Conservation (phyloP, 2,329 filamentous ascomycete genomes). For the Emmonsiellopsis sp. region DNA sequence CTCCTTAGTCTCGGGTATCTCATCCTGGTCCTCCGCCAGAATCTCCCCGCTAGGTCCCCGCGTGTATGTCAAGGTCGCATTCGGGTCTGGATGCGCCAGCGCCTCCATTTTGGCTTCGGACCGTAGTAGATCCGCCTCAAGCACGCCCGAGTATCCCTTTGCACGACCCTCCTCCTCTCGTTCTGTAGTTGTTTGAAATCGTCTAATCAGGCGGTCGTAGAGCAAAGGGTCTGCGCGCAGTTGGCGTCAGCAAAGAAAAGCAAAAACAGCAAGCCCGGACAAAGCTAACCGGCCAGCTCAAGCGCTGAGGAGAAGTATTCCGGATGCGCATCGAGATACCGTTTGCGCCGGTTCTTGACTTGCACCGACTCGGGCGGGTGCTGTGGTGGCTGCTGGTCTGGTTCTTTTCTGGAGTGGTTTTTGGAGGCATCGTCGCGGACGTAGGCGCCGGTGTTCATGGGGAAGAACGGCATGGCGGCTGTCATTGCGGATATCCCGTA, state of each 20-base stretch:
- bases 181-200: slow-evolving; percentile 65
- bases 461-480: slow-evolving; percentile 28
- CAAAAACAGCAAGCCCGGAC: slow-evolving; percentile 11
- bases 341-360: slow-evolving; percentile 66
- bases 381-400: neutral
- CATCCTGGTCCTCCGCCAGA: slow-evolving; percentile 49
- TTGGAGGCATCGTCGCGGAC: slow-evolving; percentile 8
- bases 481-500: neutral
- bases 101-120: slow-evolving; percentile 66
- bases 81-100: slow-evolving; percentile 45
- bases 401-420: slow-evolving; percentile 2
- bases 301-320: slow-evolving; percentile 60
- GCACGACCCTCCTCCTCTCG: slow-evolving; percentile 61
- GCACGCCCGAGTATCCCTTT: slow-evolving; percentile 69
- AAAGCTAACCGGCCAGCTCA: slow-evolving; percentile 50
- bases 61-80: slow-evolving; percentile 41
- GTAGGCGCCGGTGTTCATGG: slow-evolving; percentile 22
- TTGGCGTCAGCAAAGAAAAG: neutral
- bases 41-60: slow-evolving; percentile 48
- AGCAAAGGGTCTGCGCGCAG: slow-evolving; percentile 58
- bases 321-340: slow-evolving; percentile 64
- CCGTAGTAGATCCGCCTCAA: slow-evolving; percentile 68
- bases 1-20: slow-evolving; percentile 50
- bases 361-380: slow-evolving; percentile 37
- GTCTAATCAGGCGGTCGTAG: slow-evolving; percentile 71